Evolutionary conservation across 768 basidiomycete species (phyloP).

Genomic region (Mycena maculata): DNA sequence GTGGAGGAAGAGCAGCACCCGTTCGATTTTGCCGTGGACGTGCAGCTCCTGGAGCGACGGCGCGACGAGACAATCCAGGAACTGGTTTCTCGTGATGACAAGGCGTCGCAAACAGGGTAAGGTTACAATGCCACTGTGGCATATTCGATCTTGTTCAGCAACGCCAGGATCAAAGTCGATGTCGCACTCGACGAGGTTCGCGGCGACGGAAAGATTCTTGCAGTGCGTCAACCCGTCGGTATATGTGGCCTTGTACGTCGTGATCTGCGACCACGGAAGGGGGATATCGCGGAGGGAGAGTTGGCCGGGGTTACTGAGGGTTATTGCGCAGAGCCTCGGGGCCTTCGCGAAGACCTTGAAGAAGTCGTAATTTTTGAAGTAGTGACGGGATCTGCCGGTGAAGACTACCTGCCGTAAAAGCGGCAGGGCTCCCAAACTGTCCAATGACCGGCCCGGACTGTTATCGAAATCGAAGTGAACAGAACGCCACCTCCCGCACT

Average conservation of each 20-base stretch:
- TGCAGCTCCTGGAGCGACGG: neutral
- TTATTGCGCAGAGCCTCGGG: neutral
- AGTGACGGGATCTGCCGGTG: neutral
- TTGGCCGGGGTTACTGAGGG: neutral
- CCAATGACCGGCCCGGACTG: neutral
- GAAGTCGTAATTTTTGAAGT: neutral
- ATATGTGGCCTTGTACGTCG: neutral
- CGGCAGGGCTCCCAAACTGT: neutral
- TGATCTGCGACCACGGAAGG: slow-evolving; percentile 1
- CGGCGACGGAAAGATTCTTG: neutral
- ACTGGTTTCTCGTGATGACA: neutral
- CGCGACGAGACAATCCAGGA: neutral
- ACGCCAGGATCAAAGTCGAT: neutral
- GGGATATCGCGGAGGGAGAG: neutral
- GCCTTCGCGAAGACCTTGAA: neutral
- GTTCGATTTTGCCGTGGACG: neutral
- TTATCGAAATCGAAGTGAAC: neutral
- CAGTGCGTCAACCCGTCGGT: neutral
- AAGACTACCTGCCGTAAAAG: neutral
- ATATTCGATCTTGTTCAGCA: no score
- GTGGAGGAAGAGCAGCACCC: neutral
- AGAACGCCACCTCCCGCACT: neutral
- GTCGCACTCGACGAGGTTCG: slow-evolving; percentile 14
- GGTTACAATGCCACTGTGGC: neutral
- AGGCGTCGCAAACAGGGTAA: neutral